Percentiles rank a stretch among this genome's conserved stretches.
Evolutionary conservation across 2,329 filamentous ascomycete genomes (phyloP).

Genomic region (Aureobasidium sp.): DNA sequence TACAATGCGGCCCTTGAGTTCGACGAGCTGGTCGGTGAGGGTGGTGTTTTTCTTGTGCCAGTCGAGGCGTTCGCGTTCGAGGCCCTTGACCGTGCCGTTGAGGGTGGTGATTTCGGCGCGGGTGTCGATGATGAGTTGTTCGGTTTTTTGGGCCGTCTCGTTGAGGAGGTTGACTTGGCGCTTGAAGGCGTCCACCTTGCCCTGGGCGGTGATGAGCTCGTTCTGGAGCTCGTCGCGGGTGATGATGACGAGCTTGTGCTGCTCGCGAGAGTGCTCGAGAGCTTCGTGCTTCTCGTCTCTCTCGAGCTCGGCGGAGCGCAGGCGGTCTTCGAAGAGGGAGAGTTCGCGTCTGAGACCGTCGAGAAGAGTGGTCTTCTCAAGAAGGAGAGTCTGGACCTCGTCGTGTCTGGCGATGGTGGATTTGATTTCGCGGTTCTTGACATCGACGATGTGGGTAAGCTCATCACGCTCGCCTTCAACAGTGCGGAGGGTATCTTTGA

Average conservation of each 20-base stretch:
- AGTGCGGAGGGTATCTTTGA: constrained; percentile 23
- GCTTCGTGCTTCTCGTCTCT: constrained; percentile 21
- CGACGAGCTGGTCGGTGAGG: constrained; percentile 21
- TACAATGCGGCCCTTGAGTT: constrained; percentile 23
- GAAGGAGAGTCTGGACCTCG: constrained; percentile 21
- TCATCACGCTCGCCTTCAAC: constrained; percentile 28
- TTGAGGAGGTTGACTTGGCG: constrained; percentile 22
- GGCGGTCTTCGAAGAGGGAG: constrained; percentile 22
- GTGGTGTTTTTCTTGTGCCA: constrained; percentile 22
- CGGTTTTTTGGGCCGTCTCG: constrained; percentile 22
- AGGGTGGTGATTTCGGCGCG: constrained; percentile 21
- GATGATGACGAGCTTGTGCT: constrained; percentile 22
- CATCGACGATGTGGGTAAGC: constrained; percentile 23
- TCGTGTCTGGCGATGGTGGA: constrained; percentile 21
- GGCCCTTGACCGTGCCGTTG: constrained; percentile 23
- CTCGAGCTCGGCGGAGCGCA: constrained; percentile 23
- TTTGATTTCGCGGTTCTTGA: constrained; percentile 25
- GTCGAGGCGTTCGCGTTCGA: constrained; percentile 27
- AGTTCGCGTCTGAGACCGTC: constrained; percentile 25
- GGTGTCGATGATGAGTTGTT: constrained; percentile 20
- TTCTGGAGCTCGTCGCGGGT: constrained; percentile 25
- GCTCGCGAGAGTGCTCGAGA: constrained; percentile 24
- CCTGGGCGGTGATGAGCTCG: constrained; percentile 23
- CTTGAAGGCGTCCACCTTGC: constrained; percentile 21
- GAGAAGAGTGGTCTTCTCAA: constrained; percentile 22